These are phyloP conservation scores for Kandelia obovata DNA, from an alignment of 345 rosid species.

Conservation along the genomic window DNA sequence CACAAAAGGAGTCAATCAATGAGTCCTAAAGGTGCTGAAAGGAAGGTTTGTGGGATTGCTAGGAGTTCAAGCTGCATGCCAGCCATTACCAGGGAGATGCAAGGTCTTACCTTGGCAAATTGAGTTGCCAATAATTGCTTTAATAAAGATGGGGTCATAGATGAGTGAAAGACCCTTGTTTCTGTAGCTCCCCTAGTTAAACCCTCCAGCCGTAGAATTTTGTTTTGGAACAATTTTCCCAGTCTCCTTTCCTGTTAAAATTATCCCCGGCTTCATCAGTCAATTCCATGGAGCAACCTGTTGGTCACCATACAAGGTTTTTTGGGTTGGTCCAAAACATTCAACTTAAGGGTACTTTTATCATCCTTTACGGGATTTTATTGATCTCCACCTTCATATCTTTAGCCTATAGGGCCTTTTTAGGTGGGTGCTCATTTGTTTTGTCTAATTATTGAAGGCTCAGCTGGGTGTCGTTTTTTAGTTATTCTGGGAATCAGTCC, in stretches of 20 bases:
- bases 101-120: slow-evolving; percentile 4
- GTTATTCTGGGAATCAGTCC: background rate
- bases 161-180: background rate
- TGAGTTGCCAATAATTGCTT: background rate
- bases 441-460: background rate
- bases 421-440: slow-evolving; percentile 6
- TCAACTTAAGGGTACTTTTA: slow-evolving; percentile 10
- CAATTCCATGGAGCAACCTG: background rate
- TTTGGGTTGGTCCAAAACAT: background rate
- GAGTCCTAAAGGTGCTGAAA: slow-evolving; percentile 40
- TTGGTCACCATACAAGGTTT: background rate
- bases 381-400: background rate
- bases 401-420: background rate
- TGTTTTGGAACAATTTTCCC: background rate
- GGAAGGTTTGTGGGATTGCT: slow-evolving; percentile 40
- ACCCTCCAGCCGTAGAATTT: background rate
- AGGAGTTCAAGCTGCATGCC: slow-evolving; percentile 90
- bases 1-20: slow-evolving; percentile 45
- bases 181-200: background rate
- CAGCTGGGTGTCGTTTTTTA: no score
- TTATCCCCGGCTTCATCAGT: background rate
- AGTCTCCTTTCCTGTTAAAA: background rate
- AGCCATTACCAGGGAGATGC: slow-evolving; percentile 61
- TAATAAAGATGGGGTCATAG: background rate
- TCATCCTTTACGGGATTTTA: background rate